A percentile compares a stretch with the other conserved stretches of the same genome.
Evolutionary conservation across 2,329 filamentous ascomycete genomes (phyloP).

Genomic region (Cytospora mali): DNA sequence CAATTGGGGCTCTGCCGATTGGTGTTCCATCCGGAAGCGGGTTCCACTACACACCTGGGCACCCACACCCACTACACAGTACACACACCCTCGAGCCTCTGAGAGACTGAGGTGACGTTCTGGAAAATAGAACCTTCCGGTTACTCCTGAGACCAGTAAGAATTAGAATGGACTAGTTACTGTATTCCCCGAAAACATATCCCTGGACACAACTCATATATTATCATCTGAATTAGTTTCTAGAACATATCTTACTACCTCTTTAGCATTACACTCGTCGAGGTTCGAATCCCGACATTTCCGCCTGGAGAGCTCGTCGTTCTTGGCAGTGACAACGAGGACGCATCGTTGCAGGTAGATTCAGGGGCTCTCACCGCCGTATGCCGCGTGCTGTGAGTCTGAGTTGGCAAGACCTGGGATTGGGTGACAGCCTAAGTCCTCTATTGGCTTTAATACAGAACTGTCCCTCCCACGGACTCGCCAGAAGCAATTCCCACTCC

Average conservation of each 20-base stretch:
- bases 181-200: not conserved
- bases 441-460: not conserved
- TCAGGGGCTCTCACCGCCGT: not conserved
- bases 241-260: not conserved
- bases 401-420: not conserved
- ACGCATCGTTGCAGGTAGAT: not conserved
- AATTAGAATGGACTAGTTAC: not conserved
- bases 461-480: not conserved
- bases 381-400: not conserved
- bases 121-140: no score
- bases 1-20: slow-evolving; percentile 20
- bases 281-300: not conserved
- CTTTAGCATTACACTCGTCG: not conserved
- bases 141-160: not conserved
- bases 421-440: not conserved
- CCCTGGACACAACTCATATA: not conserved
- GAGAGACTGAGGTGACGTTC: no score
- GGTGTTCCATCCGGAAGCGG: slow-evolving; percentile 1
- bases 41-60: not conserved
- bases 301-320: not conserved
- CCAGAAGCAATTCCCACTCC: not conserved
- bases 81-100: no score
- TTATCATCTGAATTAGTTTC: not conserved
- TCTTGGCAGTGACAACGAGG: not conserved
- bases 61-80: no score